phyloP scores from a whole-genome alignment of 805 yeast species.

The Candida ulmi region DNA sequence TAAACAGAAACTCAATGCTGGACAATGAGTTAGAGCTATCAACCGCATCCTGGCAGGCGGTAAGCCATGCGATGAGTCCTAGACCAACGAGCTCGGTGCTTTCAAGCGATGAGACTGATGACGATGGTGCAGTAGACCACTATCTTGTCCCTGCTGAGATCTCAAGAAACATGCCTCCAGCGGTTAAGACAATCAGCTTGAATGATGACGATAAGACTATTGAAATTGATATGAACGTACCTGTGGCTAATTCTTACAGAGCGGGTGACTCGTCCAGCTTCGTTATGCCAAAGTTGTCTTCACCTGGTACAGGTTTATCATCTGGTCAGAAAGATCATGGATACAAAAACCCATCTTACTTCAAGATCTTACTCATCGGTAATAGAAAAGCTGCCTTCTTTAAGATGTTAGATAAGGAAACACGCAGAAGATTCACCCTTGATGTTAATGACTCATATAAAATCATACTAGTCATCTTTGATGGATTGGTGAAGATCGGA shows the following conservation, averaged over 20 bases:
- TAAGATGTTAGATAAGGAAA: conserved; percentile 10
- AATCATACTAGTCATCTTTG: conserved; percentile 20
- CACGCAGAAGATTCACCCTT: conserved; percentile 17
- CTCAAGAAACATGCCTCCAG: neutral
- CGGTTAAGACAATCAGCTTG: neutral
- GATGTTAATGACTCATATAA: conserved; percentile 11
- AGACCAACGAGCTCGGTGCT: conserved; percentile 25
- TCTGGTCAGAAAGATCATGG: no score
- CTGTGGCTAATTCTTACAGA: conserved; percentile 2
- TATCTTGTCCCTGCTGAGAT: neutral
- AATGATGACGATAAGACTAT: conserved; percentile 21
- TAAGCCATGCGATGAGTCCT: conserved; percentile 12
- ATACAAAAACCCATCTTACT: no score
- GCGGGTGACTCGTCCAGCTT: conserved; percentile 7
- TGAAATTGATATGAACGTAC: conserved; percentile 17
- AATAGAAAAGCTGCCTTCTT: conserved; percentile 17
- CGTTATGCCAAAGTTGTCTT: conserved; percentile 12
- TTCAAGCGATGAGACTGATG: conserved; percentile 23
- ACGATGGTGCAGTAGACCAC: conserved; percentile 11
- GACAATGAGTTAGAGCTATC: conserved; percentile 18
- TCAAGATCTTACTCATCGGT: conserved; percentile 22
- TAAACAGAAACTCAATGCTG: conserved; percentile 1
- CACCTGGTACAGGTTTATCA: no score
- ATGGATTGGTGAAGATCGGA: conserved; percentile 24
- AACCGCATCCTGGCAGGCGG: conserved; percentile 20